Conservation (phyloP, 495 filamentous ascomycete species). For the Aspergillus bridgeri region DNA sequence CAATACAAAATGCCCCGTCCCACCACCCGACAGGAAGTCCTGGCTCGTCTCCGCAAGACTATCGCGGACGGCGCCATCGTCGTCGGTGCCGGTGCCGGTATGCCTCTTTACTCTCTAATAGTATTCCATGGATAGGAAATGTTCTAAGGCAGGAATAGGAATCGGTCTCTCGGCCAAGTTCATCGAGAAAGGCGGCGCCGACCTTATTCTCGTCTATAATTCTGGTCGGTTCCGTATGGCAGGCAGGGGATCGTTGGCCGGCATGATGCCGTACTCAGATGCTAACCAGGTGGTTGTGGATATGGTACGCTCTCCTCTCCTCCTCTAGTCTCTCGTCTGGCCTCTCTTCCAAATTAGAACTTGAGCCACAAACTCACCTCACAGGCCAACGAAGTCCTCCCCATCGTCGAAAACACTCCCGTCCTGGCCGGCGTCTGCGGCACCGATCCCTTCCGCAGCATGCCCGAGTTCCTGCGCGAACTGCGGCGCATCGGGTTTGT, state of each 20-base stretch:
- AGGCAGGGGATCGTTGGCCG: slow-evolving; percentile 64
- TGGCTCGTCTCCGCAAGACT: slow-evolving; percentile 49
- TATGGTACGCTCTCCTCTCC: slow-evolving; percentile 47
- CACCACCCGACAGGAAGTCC: slow-evolving; percentile 52
- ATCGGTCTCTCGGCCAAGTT: slow-evolving; percentile 71
- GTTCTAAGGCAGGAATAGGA: slow-evolving; percentile 25
- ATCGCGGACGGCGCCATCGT: slow-evolving; percentile 53
- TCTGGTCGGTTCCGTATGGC: slow-evolving; percentile 72
- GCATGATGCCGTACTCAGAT: slow-evolving; percentile 69
- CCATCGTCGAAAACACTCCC: slow-evolving; percentile 56
- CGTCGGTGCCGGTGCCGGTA: slow-evolving; percentile 65
- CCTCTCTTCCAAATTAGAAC: too few species aligned
- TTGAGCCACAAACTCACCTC: too few species aligned
- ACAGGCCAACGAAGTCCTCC: slow-evolving; percentile 56
- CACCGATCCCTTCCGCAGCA: slow-evolving; percentile 61
- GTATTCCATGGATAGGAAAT: not conserved
- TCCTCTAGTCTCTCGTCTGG: too few species aligned
- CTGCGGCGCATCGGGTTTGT: slow-evolving; percentile 58
- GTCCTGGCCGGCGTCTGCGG: slow-evolving; percentile 66
- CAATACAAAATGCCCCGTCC: slow-evolving; percentile 32
- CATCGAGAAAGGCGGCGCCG: slow-evolving; percentile 61
- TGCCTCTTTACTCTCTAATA: not conserved
- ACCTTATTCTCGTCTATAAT: slow-evolving; percentile 72
- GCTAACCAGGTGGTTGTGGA: slow-evolving; percentile 66
- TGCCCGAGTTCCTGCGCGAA: slow-evolving; percentile 54